Evolutionary conservation across 345 rosid genomes (phyloP).

Genomic region (Eucalyptus curtisii): DNA sequence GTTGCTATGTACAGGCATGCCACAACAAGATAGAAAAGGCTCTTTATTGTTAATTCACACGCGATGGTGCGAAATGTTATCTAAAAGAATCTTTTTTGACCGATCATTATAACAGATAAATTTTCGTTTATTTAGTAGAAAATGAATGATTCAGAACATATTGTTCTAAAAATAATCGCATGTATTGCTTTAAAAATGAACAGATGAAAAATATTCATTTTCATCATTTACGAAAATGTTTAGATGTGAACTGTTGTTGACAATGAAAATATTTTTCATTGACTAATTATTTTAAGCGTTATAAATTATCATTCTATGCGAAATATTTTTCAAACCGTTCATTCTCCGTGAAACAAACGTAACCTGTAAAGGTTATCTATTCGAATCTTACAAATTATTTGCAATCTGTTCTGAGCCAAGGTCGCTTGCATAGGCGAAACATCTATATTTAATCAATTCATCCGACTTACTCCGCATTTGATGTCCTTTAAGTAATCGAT

Average conservation of each 20-base stretch:
- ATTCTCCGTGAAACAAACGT: fast-evolving
- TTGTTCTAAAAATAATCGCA: too few species aligned
- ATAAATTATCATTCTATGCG: fast-evolving
- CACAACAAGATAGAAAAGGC: background rate
- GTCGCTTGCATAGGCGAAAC: background rate
- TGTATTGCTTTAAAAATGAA: background rate
- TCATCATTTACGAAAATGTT: too few species aligned
- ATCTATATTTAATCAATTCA: background rate
- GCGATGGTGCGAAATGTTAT: background rate
- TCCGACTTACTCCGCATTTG: background rate
- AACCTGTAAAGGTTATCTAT: background rate
- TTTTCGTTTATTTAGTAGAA: too few species aligned
- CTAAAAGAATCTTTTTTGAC: too few species aligned
- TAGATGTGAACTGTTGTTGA: too few species aligned
- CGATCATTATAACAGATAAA: too few species aligned
- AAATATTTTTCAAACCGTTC: too few species aligned
- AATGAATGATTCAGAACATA: too few species aligned
- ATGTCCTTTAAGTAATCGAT: background rate
- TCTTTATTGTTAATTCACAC: background rate
- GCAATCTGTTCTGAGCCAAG: background rate
- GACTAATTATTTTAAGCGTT: too few species aligned
- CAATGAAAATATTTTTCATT: too few species aligned
- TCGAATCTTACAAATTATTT: background rate
- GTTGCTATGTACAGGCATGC: background rate
- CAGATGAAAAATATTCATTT: background rate